These are phyloP conservation scores for Paxillus involutus DNA, from an alignment of 768 basidiomycete species.

Conservation along the genomic window DNA sequence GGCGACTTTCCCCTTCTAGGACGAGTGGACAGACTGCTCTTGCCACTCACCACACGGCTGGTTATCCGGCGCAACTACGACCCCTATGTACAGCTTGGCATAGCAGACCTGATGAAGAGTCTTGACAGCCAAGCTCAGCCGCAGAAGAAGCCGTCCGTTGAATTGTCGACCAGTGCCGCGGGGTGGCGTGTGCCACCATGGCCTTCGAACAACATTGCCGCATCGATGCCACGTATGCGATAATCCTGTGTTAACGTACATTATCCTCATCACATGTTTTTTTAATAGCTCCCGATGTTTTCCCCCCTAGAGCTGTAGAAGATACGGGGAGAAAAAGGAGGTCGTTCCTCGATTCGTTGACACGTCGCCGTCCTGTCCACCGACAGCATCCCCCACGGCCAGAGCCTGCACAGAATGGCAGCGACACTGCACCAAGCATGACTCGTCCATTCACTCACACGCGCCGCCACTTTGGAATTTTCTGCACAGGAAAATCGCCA, in stretches of 20 bases:
- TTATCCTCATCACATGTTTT: conserved; percentile 7
- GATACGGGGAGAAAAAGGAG: conserved; percentile 14
- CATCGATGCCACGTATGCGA: conserved; percentile 40
- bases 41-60: conserved; percentile 32
- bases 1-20: conserved; percentile 13
- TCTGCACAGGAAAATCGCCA: conserved; percentile 33
- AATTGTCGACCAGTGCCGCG: conserved; percentile 6
- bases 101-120: conserved; percentile 30
- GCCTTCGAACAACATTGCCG: conserved; percentile 22
- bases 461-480: conserved; percentile 35
- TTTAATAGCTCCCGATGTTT: conserved; percentile 39
- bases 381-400: conserved; percentile 21
- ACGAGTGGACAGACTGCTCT: conserved; percentile 32
- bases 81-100: conserved; percentile 34
- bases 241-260: neutral
- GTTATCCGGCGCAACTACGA: conserved; percentile 29
- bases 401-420: conserved; percentile 1
- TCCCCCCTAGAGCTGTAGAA: conserved; percentile 22
- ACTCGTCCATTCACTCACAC: conserved; percentile 13
- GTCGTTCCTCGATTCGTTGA: conserved; percentile 1
- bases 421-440: conserved; percentile 9
- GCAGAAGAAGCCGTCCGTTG: conserved; percentile 18
- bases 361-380: conserved; percentile 24
- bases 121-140: conserved; percentile 12
- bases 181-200: conserved; percentile 21